Evolutionary conservation across 2,329 filamentous ascomycete genomes (phyloP).

Genomic region (Teratosphaeria epicoccoides): DNA sequence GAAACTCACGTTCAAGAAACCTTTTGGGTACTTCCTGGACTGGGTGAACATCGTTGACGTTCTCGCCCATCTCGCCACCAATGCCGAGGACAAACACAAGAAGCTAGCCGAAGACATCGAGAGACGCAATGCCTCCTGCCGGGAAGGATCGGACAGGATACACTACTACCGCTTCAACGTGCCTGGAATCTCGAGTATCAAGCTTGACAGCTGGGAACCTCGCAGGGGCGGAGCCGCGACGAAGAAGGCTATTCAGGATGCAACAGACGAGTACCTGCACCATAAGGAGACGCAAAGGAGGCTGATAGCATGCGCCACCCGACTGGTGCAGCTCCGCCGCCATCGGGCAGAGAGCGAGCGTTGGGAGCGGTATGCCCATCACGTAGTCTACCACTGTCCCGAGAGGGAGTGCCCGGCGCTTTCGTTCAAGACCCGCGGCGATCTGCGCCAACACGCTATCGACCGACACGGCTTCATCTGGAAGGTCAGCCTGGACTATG

Average conservation of each 20-base stretch:
- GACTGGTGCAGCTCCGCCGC: background rate
- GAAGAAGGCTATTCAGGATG: background rate
- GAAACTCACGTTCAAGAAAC: background rate
- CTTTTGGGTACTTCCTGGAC: background rate
- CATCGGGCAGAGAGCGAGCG: background rate
- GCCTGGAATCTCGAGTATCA: background rate
- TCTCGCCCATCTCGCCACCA: background rate
- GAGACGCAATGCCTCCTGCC: background rate
- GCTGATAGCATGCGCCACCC: background rate
- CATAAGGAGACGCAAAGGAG: background rate
- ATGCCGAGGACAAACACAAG: background rate
- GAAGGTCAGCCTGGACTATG: background rate
- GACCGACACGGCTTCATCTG: background rate
- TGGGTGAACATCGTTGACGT: background rate
- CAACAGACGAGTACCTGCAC: background rate
- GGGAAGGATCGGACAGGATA: background rate
- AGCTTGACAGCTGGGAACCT: background rate
- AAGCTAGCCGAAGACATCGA: background rate
- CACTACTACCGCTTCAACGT: background rate
- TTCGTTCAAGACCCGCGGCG: background rate
- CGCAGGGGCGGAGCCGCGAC: background rate
- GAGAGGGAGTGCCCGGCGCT: background rate
- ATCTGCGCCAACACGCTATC: background rate
- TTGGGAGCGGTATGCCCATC: background rate
- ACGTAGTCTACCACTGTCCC: background rate